Conservation (phyloP, 2,329 filamentous ascomycete species). For the Fusarium sp. region DNA sequence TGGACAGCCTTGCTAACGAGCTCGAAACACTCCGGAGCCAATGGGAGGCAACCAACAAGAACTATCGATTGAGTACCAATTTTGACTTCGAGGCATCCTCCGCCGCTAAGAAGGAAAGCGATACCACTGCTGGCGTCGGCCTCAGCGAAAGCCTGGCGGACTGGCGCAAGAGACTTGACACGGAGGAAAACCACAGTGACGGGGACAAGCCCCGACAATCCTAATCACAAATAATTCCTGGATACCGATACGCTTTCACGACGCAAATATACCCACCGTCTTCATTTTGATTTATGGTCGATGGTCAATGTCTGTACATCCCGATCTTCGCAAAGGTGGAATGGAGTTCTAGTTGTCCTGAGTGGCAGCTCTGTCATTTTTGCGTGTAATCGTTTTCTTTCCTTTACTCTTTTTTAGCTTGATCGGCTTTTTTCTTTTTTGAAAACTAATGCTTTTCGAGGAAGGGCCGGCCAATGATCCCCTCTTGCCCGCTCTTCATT, state of each 20-base stretch:
- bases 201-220: slow-evolving; percentile 46
- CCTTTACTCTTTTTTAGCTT: slow-evolving; percentile 35
- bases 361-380: slow-evolving; percentile 33
- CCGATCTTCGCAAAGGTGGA: slow-evolving; percentile 43
- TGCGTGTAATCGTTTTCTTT: slow-evolving; percentile 18
- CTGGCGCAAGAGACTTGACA: slow-evolving; percentile 83
- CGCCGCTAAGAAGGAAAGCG: slow-evolving; percentile 58
- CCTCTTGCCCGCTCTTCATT: slow-evolving; percentile 19
- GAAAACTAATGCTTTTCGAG: slow-evolving; percentile 28
- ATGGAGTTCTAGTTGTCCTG: slow-evolving; percentile 46
- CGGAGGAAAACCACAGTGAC: slow-evolving; percentile 54
- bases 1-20: slow-evolving; percentile 92
- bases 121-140: slow-evolving; percentile 56
- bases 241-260: slow-evolving; percentile 49
- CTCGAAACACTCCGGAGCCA: slow-evolving; percentile 89
- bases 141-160: slow-evolving; percentile 80
- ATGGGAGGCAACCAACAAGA: slow-evolving; percentile 97
- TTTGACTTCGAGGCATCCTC: slow-evolving; percentile 81
- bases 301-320: slow-evolving; percentile 44
- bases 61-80: slow-evolving; percentile 88
- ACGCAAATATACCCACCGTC: slow-evolving; percentile 51
- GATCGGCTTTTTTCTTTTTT: slow-evolving; percentile 9
- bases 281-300: slow-evolving; percentile 41
- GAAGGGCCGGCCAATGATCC: slow-evolving; percentile 8
- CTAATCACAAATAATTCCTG: slow-evolving; percentile 41